Evolutionary conservation across 257 asterid species (phyloP).

Genomic region (Echium plantagineum): DNA sequence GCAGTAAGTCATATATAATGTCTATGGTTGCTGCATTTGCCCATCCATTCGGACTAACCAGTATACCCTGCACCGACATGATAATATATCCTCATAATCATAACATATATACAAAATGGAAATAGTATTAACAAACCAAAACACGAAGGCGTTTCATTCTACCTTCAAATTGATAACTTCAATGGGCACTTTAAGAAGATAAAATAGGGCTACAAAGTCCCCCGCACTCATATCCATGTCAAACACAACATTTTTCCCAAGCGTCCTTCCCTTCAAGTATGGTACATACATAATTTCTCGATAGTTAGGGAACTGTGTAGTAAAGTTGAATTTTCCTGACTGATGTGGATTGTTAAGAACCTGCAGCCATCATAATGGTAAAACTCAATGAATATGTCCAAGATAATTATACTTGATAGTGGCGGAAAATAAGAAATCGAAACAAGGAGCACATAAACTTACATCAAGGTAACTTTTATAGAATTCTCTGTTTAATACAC

Average conservation of each 20-base stretch:
- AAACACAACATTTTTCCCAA: slow-evolving; percentile 57
- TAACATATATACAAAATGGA: too few species aligned
- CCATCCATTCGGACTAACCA: slow-evolving; percentile 84
- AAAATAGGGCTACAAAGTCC: slow-evolving; percentile 72
- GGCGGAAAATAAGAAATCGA: background rate
- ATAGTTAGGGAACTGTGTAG: slow-evolving; percentile 48
- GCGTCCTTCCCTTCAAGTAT: slow-evolving; percentile 28
- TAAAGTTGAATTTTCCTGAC: slow-evolving; percentile 51
- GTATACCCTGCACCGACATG: slow-evolving; percentile 34
- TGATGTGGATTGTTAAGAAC: slow-evolving; percentile 43
- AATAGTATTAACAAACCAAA: background rate
- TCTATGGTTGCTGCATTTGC: slow-evolving; percentile 85
- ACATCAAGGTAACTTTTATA: slow-evolving; percentile 57
- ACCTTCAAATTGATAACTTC: slow-evolving; percentile 70
- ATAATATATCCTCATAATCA: too few species aligned
- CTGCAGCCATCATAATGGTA: slow-evolving; percentile 23
- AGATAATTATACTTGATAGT: background rate
- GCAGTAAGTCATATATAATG: slow-evolving; percentile 59
- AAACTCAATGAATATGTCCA: background rate
- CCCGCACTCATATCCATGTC: slow-evolving; percentile 98
- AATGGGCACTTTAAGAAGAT: slow-evolving; percentile 62
- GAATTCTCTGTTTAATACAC: slow-evolving; percentile 38
- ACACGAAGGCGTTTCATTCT: background rate
- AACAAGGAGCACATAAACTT: slow-evolving; percentile 11
- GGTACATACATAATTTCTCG: slow-evolving; percentile 41